phyloP scores from a whole-genome alignment of 495 filamentous ascomycete species.

The Chaetomium cochliodes region DNA sequence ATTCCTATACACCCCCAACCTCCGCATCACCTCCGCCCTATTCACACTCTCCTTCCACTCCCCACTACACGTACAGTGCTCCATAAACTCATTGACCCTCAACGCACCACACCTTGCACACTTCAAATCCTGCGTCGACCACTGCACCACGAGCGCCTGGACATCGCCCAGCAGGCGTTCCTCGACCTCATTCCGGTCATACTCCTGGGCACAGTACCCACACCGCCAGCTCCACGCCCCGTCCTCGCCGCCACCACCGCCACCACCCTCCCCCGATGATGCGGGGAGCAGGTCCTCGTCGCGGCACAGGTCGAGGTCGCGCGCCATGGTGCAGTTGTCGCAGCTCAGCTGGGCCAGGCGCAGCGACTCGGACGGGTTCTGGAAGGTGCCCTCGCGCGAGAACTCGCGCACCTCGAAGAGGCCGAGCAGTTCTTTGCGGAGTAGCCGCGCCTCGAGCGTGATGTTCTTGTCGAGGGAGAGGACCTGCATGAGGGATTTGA shows the following conservation, averaged over 20 bases:
- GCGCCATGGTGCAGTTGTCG: slow-evolving; percentile 78
- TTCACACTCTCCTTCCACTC: slow-evolving; percentile 72
- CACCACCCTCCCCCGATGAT: slow-evolving; percentile 23
- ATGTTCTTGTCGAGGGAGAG: slow-evolving; percentile 85
- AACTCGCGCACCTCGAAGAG: slow-evolving; percentile 95
- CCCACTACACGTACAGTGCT: slow-evolving; percentile 92
- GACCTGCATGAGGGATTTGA: slow-evolving; percentile 88
- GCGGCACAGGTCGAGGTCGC: slow-evolving; percentile 92
- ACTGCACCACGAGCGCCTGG: slow-evolving; percentile 70
- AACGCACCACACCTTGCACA: slow-evolving; percentile 66
- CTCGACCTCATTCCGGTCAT: slow-evolving; percentile 74
- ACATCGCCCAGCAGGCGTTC: slow-evolving; percentile 77
- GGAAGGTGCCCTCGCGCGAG: slow-evolving; percentile 77
- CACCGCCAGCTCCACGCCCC: slow-evolving; percentile 67
- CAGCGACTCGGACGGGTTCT: slow-evolving; percentile 76
- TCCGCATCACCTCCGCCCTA: slow-evolving; percentile 63
- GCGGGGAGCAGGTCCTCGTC: slow-evolving; percentile 73
- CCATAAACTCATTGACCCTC: slow-evolving; percentile 89
- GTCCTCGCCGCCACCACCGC: slow-evolving; percentile 31
- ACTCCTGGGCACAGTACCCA: slow-evolving; percentile 70
- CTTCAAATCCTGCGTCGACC: slow-evolving; percentile 87
- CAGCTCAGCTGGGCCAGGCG: slow-evolving; percentile 76
- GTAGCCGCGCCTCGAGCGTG: slow-evolving; percentile 76
- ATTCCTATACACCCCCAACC: slow-evolving; percentile 64
- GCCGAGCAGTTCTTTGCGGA: slow-evolving; percentile 83